Conservation (phyloP, 169 alveolate species). For the Eimeria acervulina region DNA sequence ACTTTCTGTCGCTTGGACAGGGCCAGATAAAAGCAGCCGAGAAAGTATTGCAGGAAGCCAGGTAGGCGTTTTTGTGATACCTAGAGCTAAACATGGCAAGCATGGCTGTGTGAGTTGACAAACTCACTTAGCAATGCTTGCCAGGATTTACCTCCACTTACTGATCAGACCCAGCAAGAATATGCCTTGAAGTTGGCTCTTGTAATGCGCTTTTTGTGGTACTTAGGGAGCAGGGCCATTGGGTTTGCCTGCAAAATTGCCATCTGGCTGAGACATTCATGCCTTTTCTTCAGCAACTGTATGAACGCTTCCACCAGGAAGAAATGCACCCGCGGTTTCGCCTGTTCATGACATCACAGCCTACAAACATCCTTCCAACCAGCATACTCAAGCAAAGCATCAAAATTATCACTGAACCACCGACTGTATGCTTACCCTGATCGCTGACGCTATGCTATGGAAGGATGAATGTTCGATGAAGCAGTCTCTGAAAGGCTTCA, state of each 20-base stretch:
- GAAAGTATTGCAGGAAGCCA: conserved; percentile 91
- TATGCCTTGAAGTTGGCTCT: background rate
- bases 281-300: conserved; percentile 95
- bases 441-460: background rate
- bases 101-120: background rate
- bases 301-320: conserved; percentile 93
- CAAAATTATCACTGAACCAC: conserved; percentile 97
- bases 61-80: conserved; percentile 75
- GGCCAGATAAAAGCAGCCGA: conserved; percentile 97
- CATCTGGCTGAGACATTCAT: conserved; percentile 97
- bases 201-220: conserved; percentile 2
- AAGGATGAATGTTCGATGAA: background rate
- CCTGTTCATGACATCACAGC: conserved; percentile 97
- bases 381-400: conserved; percentile 95
- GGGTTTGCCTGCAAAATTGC: conserved; percentile 95
- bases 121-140: background rate
- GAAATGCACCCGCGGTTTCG: conserved; percentile 94
- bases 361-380: conserved; percentile 95
- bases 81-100: background rate
- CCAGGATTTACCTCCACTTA: background rate
- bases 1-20: conserved; percentile 95
- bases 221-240: conserved; percentile 84
- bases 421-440: conserved; percentile 94
- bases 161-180: background rate
- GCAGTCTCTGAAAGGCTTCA: background rate